Conservation (phyloP, 306 rosid genomes). For the Astragalus membranaceus region DNA sequence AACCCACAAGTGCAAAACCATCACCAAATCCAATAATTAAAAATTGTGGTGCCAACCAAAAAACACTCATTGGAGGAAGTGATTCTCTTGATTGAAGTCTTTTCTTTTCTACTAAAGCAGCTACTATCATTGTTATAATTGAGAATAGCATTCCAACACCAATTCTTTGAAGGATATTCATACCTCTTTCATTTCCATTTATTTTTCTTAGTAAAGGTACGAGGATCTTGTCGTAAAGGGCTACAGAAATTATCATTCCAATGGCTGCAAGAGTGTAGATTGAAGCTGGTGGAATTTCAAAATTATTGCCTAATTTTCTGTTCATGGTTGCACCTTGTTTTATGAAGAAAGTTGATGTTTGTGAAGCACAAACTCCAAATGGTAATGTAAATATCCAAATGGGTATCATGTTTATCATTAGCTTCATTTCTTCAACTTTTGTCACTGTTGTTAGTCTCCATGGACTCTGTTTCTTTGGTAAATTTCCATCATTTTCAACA, state of each 20-base stretch:
- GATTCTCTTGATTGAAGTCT: constrained; percentile 37
- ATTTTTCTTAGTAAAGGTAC: constrained; percentile 49
- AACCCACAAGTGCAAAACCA: constrained; percentile 70
- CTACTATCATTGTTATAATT: constrained; percentile 42
- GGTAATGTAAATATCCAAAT: constrained; percentile 76
- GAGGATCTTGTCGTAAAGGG: constrained; percentile 58
- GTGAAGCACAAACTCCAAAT: constrained; percentile 65
- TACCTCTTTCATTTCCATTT: constrained; percentile 80
- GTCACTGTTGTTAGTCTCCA: constrained; percentile 75
- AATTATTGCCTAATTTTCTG: constrained; percentile 33
- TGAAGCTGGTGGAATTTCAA: constrained; percentile 73
- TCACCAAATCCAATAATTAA: constrained; percentile 75
- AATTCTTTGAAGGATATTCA: constrained; percentile 75
- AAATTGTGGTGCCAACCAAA: constrained; percentile 84
- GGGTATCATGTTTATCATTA: constrained; percentile 74
- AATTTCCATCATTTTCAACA: constrained; percentile 27
- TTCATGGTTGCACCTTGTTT: constrained; percentile 55
- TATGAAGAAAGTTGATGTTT: constrained; percentile 71
- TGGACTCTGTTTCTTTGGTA: constrained; percentile 38
- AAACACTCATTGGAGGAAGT: constrained; percentile 60
- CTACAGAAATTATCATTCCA: constrained; percentile 65
- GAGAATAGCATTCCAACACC: constrained; percentile 77
- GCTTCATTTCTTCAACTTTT: constrained; percentile 81
- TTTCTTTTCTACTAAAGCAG: constrained; percentile 61
- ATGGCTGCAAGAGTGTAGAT: constrained; percentile 49